Evolutionary conservation across 2,329 filamentous ascomycete species (phyloP), one percentile per base, ranked within the genome.

Genomic region (Rachicladosporium sp.): DNA sequence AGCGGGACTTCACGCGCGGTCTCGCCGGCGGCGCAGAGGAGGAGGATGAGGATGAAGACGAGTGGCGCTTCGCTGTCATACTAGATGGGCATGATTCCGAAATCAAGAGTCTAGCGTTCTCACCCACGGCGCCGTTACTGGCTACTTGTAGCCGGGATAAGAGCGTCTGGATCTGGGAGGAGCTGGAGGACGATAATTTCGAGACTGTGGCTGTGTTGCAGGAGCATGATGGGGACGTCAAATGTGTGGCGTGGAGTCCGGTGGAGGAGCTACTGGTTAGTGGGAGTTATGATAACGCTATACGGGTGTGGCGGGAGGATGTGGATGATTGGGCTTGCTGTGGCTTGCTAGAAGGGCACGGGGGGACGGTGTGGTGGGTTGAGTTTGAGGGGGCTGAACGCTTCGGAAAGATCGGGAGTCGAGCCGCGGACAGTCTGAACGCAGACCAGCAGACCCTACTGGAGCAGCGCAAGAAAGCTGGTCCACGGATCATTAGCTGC

Each of bases 161-260:
- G 66, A 82, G 77, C 10, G 85, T 96, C 11, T 98, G 91, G 91
- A 85, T 98, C 52, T 98, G 91, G 91, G 91, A 98, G 63, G 91
- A 96, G 59, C 74, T 95, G 39, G 82, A 80, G 10, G 88, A 93
- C 40, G 89, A 94, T 59, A 91, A 96, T 58, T 96, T 88, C 68
- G 91, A 98, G 70, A 96, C 91, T 2, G 79, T 96, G 10, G 91
- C 89, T 0, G 89, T 96, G 38, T 71, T 96, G 54, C 86, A 84
- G 62, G 91, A 96, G 63, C 91, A 98, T 59, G 82, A 88, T 35
- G 88, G 84, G 13, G 91, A 98, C 62, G 88, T 98, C 49, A 98
- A 98, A 61, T 85, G 79, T 47, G 84, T 98, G 2, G 76, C 79
- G 2, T 98, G 91, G 91, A 88, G 91, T 57, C 86, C 86, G 0